Percentiles rank a stretch among this genome's conserved stretches.
Conservation (phyloP, 202 grass and related monocot species). For the Zoysia matrella region DNA sequence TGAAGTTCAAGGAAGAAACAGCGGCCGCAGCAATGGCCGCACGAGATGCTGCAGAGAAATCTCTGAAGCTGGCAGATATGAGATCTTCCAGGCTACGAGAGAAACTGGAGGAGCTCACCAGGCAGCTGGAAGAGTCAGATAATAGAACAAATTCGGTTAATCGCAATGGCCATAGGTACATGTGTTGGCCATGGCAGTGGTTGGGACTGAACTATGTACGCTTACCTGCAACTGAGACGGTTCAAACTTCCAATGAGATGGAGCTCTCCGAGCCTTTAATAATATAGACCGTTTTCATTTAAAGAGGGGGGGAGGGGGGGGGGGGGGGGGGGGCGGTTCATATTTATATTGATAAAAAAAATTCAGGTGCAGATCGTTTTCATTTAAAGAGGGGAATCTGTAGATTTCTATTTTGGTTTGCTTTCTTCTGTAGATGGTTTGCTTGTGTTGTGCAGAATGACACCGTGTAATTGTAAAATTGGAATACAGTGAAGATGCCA, state of each 20-base stretch:
- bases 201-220: not conserved
- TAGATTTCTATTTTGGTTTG: constrained; percentile 36
- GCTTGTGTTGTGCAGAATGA: constrained; percentile 21
- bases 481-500: constrained; percentile 39
- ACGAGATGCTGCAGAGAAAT: constrained; percentile 83
- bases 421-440: constrained; percentile 39
- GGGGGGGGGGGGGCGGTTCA: too few species aligned
- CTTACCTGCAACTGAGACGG: constrained; percentile 42
- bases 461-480: constrained; percentile 47
- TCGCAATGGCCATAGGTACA: too few species aligned
- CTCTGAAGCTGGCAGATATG: constrained; percentile 68
- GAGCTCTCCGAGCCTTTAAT: constrained; percentile 82
- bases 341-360: constrained; percentile 35
- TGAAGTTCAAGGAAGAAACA: constrained; percentile 56
- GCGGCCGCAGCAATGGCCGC: constrained; percentile 78
- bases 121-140: constrained; percentile 70
- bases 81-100: constrained; percentile 73
- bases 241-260: constrained; percentile 74
- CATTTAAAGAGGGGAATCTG: not conserved
- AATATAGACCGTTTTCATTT: constrained; percentile 28
- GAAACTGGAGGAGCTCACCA: constrained; percentile 76
- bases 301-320: too few species aligned
- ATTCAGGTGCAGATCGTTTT: not conserved
- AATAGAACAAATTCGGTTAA: too few species aligned
- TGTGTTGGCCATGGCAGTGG: too few species aligned